Percentiles rank a stretch among this genome's conserved stretches.
phyloP scores from a whole-genome alignment of 306 rosid genomes.

The Hippophae gyantsensis region DNA sequence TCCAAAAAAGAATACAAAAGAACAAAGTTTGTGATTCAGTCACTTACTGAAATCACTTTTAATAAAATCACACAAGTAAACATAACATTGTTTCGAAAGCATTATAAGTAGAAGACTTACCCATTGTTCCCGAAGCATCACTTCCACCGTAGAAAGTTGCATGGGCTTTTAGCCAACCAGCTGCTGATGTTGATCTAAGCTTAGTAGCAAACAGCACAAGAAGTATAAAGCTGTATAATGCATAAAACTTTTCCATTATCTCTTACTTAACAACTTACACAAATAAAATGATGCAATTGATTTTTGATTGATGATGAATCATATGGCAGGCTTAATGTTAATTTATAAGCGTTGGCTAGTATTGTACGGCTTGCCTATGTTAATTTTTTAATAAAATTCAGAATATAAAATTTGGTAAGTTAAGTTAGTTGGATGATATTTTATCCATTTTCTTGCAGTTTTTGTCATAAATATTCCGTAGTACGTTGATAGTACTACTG shows the following conservation, averaged over 20 bases:
- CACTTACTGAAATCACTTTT: too few species aligned
- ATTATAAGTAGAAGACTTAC: constrained; percentile 19
- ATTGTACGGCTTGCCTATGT: background rate
- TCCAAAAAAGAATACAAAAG: too few species aligned
- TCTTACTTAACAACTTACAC: constrained; percentile 5
- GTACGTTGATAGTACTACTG: too few species aligned
- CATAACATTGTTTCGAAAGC: too few species aligned
- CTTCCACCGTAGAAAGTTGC: constrained; percentile 63
- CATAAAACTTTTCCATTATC: constrained; percentile 23
- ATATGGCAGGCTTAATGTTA: constrained; percentile 8
- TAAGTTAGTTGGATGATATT: too few species aligned
- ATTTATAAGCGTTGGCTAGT: constrained; percentile 26
- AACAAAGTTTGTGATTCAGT: too few species aligned
- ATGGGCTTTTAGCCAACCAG: constrained; percentile 38
- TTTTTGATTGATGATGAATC: constrained; percentile 5
- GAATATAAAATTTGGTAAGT: too few species aligned
- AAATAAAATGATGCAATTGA: background rate
- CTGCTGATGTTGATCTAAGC: constrained; percentile 22
- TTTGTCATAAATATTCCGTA: too few species aligned
- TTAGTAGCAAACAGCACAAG: constrained; percentile 26
- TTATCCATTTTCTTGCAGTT: too few species aligned
- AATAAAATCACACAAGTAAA: background rate
- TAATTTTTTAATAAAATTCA: too few species aligned
- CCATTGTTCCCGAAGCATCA: constrained; percentile 67
- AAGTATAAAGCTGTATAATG: constrained; percentile 5